Percentiles rank a stretch among this genome's conserved stretches.
Conservation (phyloP, 345 rosid species). For the Brassica juncea region DNA sequence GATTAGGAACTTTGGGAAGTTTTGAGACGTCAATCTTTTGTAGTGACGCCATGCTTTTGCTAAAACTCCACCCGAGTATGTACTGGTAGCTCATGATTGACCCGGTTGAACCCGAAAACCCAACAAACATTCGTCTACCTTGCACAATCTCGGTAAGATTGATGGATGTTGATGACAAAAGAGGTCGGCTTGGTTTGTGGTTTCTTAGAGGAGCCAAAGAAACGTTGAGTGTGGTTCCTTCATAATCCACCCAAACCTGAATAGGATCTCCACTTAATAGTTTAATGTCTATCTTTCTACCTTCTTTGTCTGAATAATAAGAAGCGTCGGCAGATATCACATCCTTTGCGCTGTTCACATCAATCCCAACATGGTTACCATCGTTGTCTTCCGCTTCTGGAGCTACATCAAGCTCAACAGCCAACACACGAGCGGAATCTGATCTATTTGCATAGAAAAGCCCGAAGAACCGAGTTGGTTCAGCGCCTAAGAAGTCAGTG, state of each 20-base stretch:
- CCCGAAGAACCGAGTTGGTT: constrained; percentile 45
- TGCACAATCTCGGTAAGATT: constrained; percentile 50
- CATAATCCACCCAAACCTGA: constrained; percentile 68
- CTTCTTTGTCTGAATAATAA: constrained; percentile 40
- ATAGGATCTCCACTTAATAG: constrained; percentile 49
- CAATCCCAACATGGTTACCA: constrained; percentile 65
- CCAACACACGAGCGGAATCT: constrained; percentile 49
- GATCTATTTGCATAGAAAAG: constrained; percentile 47
- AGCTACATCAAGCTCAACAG: constrained; percentile 59
- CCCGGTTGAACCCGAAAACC: constrained; percentile 65
- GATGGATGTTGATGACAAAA: constrained; percentile 44
- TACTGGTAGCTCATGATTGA: constrained; percentile 43
- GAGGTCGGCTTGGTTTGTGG: constrained; percentile 49
- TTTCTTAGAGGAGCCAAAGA: constrained; percentile 46
- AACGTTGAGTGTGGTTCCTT: constrained; percentile 47
- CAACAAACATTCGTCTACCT: constrained; percentile 50
- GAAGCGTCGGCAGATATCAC: constrained; percentile 36
- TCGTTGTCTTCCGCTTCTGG: constrained; percentile 45
- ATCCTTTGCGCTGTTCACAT: constrained; percentile 50
- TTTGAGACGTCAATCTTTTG: constrained; percentile 35
- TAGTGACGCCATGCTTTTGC: constrained; percentile 43
- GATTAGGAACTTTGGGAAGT: constrained; percentile 47
- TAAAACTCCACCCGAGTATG: constrained; percentile 71
- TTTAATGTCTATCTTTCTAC: constrained; percentile 31
- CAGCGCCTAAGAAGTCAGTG: constrained; percentile 14